Conservation (phyloP, 352 stramenopile species). For the Phytophthora sp. region DNA sequence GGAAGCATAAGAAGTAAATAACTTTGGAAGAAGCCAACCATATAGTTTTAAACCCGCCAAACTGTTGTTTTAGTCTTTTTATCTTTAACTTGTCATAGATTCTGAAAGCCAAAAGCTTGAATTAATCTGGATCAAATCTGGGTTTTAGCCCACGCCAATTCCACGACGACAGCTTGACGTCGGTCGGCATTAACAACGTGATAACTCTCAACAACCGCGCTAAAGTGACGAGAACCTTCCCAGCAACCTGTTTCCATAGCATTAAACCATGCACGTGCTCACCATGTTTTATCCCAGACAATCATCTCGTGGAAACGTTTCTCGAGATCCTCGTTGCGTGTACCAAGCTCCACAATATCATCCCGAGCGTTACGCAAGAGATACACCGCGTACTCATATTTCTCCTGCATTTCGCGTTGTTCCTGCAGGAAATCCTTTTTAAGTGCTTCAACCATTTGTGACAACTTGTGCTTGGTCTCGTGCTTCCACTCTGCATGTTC, state of each 20-base stretch:
- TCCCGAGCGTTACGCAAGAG: slow-evolving; percentile 66
- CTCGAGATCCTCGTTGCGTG: slow-evolving; percentile 66
- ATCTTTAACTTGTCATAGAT: no score
- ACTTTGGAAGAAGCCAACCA: slow-evolving; percentile 14
- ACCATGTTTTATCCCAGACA: slow-evolving; percentile 48
- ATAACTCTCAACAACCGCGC: neutral
- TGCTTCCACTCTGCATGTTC: slow-evolving; percentile 64
- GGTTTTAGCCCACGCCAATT: no score
- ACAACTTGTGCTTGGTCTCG: slow-evolving; percentile 51
- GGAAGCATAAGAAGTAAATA: slow-evolving; percentile 10
- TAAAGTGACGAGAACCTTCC: neutral
- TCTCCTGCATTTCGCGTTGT: slow-evolving; percentile 53
- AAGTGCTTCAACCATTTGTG: slow-evolving; percentile 53
- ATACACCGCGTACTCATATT: slow-evolving; percentile 53
- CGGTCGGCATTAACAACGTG: no score
- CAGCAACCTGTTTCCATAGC: no score
- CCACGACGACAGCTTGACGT: no score
- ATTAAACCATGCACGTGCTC: no score
- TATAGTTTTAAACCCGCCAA: no score
- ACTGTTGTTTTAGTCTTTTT: no score
- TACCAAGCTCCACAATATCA: slow-evolving; percentile 63
- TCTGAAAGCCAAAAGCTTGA: no score
- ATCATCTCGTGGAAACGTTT: slow-evolving; percentile 47
- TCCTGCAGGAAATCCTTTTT: slow-evolving; percentile 61
- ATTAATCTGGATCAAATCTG: no score